Evolutionary conservation across 2,329 filamentous ascomycete species (phyloP), one percentile per base, ranked within the genome.

Genomic region (Tolypocladium ovalisporum): DNA sequence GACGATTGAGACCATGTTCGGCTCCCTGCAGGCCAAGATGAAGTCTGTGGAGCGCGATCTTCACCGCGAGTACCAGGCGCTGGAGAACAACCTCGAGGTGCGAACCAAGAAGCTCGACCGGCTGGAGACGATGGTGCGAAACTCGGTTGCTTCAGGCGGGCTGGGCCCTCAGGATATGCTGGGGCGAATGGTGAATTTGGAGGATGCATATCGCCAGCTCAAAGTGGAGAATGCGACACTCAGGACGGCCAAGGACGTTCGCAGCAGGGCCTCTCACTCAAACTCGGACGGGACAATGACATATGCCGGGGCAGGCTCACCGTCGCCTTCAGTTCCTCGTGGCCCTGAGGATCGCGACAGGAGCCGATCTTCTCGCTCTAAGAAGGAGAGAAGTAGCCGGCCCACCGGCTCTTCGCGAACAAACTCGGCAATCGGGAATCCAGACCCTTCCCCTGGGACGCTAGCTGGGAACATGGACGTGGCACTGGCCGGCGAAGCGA

Each of bases 31-130:
- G 66, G 78, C 80, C 42, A 87, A 90, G 59, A 89, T 97, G 67
- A 89, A 89, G 66, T 78, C 80, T 8, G 86, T 97, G n/a, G 94
- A 99, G 71, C 86, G 89, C 54, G 89, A 96, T 59, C 75, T 97
- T n/a, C 87, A 86, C 75, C 89, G 90, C 61, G 92, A 97, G 67
- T 97, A 97, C 67, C 89, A 95, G 66, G 83, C 81, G 0, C 79
- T 99, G 1, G 91, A 97, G 70, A 85, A 85, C 63, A 89, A 85
- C 40, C 83, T 97, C 34, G 89, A 94, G 56, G 74, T 85, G 32
- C 86, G 91, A 19, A 81, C 87, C 59, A 94, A 95, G 75, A 90
- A 90, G 64, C 82, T 99, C 35, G 93, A 97, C 62, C 84, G 89
- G 3, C 79, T 99, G 1, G 94, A 99, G 72, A 84, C 86, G 19